These are phyloP conservation scores for Komagataella phaffii DNA, from an alignment of 805 yeast genomes.

Conservation along the genomic window DNA sequence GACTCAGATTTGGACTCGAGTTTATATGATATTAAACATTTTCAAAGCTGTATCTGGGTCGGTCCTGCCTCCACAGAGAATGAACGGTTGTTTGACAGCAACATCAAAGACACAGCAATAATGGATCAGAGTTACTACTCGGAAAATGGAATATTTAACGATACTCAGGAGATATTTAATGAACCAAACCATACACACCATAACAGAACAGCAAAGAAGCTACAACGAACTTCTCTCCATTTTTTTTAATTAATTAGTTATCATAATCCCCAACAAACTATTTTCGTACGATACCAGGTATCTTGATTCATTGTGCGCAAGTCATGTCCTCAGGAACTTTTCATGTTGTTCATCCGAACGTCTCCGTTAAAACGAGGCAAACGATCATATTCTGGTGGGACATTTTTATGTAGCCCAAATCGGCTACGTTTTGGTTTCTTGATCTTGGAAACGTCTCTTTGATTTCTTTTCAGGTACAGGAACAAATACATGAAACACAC, in stretches of 20 bases:
- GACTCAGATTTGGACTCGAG: neutral
- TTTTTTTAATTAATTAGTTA: too few relatives aligned
- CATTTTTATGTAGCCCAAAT: constrained; percentile 9
- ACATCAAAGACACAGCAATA: neutral
- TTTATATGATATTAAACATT: neutral
- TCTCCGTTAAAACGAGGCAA: neutral
- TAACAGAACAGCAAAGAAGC: neutral
- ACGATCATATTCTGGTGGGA: neutral
- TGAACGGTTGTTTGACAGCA: neutral
- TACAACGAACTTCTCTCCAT: neutral
- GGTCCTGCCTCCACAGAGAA: neutral
- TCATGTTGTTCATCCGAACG: neutral
- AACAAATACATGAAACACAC: constrained; percentile 55
- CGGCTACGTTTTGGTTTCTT: constrained; percentile 22
- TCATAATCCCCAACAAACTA: neutral
- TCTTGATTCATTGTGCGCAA: neutral
- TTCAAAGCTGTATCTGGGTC: neutral
- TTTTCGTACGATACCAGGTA: neutral
- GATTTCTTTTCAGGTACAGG: constrained; percentile 38
- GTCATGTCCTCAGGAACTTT: neutral
- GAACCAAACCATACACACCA: neutral
- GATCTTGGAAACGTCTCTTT: constrained; percentile 36
- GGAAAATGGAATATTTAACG: neutral
- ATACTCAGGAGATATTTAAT: neutral
- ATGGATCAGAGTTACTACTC: neutral